phyloP scores from a whole-genome alignment of 2,329 filamentous ascomycete genomes.

The Pyricularia sp. region DNA sequence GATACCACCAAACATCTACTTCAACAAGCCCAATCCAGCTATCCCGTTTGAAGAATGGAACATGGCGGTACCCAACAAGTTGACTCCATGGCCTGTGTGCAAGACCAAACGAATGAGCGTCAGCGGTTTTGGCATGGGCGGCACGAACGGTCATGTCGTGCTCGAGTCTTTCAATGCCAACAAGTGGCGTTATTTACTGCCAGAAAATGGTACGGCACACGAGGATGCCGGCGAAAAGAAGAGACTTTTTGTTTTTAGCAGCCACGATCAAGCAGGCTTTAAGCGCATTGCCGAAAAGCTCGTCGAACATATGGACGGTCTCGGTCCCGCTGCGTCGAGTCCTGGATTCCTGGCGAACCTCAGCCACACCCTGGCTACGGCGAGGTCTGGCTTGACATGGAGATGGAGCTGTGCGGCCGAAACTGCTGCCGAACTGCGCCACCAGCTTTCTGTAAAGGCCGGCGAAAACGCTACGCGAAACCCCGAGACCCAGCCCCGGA shows the following conservation, averaged over 20 bases:
- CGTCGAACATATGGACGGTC: constrained; percentile 6
- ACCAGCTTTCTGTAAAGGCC: neutral
- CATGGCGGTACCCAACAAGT: constrained; percentile 16
- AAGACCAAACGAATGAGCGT: constrained; percentile 20
- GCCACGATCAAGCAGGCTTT: constrained; percentile 11
- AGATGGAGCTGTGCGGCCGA: constrained; percentile 1
- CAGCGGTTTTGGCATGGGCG: constrained; percentile 30
- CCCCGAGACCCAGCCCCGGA: constrained; percentile 1
- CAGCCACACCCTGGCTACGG: constrained; percentile 10
- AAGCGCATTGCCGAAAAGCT: constrained; percentile 6
- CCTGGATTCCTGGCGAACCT: constrained; percentile 7
- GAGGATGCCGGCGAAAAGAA: neutral
- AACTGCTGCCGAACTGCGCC: constrained; percentile 2
- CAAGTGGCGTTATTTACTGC: neutral
- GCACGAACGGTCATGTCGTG: constrained; percentile 25
- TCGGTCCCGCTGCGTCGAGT: neutral
- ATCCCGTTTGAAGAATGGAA: constrained; percentile 16
- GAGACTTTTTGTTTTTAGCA: constrained; percentile 11
- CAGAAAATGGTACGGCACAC: neutral
- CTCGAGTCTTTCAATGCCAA: neutral
- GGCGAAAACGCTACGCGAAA: neutral
- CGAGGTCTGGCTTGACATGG: constrained; percentile 7
- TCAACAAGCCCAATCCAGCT: constrained; percentile 19
- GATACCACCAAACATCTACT: constrained; percentile 24
- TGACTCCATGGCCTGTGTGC: constrained; percentile 16